phyloP scores from a whole-genome alignment of 371 early-diverging fungal genomes.

The Circinella umbellata region DNA sequence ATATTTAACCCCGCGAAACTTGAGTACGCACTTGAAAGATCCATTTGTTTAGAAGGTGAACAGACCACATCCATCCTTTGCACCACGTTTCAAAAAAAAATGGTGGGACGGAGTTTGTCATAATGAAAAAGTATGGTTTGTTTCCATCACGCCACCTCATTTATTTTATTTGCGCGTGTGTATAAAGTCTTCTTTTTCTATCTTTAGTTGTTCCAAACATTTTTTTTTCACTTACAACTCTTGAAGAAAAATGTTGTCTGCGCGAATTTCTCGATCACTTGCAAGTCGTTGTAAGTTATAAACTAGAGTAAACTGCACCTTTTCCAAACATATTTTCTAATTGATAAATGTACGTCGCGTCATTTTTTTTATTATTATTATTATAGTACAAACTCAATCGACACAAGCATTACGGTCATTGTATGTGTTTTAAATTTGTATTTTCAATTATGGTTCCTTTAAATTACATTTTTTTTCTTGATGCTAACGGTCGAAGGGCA shows the following conservation, averaged over 20 bases:
- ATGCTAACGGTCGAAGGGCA: background rate
- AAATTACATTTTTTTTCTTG: too few species aligned
- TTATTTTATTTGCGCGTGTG: background rate
- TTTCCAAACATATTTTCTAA: too few species aligned
- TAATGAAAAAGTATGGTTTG: background rate
- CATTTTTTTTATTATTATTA: background rate
- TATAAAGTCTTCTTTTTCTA: background rate
- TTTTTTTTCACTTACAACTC: background rate
- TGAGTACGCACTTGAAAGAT: background rate
- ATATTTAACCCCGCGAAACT: too few species aligned
- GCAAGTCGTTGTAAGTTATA: constrained; percentile 5
- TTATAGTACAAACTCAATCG: constrained; percentile 1
- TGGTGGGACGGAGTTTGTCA: background rate
- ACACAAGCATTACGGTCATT: constrained; percentile 1
- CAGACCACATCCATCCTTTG: background rate
- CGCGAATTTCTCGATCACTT: background rate
- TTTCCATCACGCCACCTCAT: background rate
- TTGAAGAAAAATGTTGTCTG: background rate
- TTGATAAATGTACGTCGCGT: background rate
- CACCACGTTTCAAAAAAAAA: background rate
- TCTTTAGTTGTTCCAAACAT: background rate
- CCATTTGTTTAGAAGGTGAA: background rate
- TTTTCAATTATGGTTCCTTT: background rate
- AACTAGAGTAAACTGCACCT: background rate
- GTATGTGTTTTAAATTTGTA: background rate